A percentile compares a stretch with the other conserved stretches of the same genome.
These are phyloP conservation scores for Monosporascus sp. DNA, from an alignment of 2,329 filamentous ascomycete genomes.

Conservation along the genomic window DNA sequence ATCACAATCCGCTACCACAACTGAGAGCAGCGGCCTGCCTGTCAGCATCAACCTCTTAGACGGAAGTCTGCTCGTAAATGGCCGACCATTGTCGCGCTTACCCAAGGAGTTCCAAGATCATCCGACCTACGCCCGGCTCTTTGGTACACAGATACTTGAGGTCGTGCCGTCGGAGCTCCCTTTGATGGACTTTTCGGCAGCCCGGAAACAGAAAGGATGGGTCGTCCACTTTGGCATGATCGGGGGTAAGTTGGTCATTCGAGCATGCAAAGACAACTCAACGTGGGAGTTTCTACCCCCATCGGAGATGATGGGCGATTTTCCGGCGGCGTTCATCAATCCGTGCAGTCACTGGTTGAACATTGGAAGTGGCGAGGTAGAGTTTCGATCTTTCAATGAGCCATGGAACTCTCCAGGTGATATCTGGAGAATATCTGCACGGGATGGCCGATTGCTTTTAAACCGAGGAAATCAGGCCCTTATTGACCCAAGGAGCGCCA, in stretches of 20 bases:
- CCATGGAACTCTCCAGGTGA: background rate
- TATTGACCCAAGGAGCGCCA: background rate
- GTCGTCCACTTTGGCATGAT: background rate
- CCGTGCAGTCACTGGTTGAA: conserved; percentile 1
- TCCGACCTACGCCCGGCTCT: background rate
- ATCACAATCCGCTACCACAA: background rate
- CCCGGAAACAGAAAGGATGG: background rate
- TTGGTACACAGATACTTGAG: conserved; percentile 1
- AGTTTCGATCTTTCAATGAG: background rate
- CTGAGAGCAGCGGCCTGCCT: background rate
- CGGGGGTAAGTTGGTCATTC: background rate
- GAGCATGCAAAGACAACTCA: background rate
- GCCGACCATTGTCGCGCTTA: background rate
- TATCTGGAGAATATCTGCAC: background rate
- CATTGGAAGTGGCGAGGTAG: background rate
- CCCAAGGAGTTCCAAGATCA: background rate
- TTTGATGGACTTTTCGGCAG: background rate
- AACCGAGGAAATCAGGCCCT: background rate
- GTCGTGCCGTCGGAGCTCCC: background rate
- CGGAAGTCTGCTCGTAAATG: background rate
- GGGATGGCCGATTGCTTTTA: background rate
- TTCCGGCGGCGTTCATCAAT: background rate
- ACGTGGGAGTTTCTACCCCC: conserved; percentile 1
- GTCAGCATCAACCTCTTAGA: background rate
- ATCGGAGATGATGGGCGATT: background rate